These are phyloP conservation scores for Neocucurbitaria cava DNA, from an alignment of 2,329 filamentous ascomycete species.

Conservation along the genomic window DNA sequence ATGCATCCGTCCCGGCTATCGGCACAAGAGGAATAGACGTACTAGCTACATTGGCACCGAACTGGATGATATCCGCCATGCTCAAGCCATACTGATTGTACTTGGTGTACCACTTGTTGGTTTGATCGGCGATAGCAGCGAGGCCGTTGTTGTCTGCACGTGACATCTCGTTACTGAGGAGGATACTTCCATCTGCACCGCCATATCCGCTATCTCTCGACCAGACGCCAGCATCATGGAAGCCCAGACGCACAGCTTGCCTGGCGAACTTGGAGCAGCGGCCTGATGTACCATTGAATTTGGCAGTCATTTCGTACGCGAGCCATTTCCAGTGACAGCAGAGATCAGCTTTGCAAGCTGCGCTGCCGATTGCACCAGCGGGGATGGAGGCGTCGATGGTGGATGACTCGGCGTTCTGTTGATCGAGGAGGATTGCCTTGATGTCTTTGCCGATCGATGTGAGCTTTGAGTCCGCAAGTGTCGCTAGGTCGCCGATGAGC, in stretches of 20 bases:
- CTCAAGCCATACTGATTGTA: constrained; percentile 44
- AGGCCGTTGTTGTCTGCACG: constrained; percentile 41
- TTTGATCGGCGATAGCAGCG: constrained; percentile 33
- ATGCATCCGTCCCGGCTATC: too few species aligned
- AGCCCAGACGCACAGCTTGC: constrained; percentile 42
- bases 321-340: constrained; percentile 49
- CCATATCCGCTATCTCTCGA: constrained; percentile 33
- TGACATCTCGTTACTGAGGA: constrained; percentile 39
- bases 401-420: constrained; percentile 29
- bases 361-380: constrained; percentile 37
- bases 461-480: constrained; percentile 36
- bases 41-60: constrained; percentile 47
- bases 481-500: constrained; percentile 45
- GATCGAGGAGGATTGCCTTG: constrained; percentile 41
- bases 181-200: constrained; percentile 44
- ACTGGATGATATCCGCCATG: constrained; percentile 50
- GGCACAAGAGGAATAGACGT: too few species aligned
- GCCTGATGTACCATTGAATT: constrained; percentile 43
- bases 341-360: constrained; percentile 42
- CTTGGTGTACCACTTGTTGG: constrained; percentile 41
- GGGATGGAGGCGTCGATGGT: constrained; percentile 33
- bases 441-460: constrained; percentile 44
- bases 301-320: constrained; percentile 42
- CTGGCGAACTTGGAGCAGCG: constrained; percentile 43
- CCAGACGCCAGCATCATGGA: constrained; percentile 46